phyloP scores from a whole-genome alignment of 192 early-diverging fungal species.

The Linnemannia zychae region DNA sequence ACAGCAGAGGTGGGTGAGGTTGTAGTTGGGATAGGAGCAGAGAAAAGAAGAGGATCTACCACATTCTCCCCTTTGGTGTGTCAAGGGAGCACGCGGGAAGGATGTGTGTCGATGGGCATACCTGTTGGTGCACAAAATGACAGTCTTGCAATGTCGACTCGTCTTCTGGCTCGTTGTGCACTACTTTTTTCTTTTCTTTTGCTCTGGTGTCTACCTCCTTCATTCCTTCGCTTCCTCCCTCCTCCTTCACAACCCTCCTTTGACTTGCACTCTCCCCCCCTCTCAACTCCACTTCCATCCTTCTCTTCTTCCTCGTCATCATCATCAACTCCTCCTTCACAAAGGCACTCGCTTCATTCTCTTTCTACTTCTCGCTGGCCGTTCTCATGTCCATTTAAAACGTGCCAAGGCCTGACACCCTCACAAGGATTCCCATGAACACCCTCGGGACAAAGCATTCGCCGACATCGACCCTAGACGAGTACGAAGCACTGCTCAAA shows the following conservation, averaged over 20 bases:
- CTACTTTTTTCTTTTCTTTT: background rate
- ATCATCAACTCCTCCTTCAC: too few relatives aligned
- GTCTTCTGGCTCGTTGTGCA: too few relatives aligned
- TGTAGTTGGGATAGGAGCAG: too few relatives aligned
- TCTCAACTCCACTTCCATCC: background rate
- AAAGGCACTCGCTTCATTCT: background rate
- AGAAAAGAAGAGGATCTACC: too few relatives aligned
- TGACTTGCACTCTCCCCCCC: background rate
- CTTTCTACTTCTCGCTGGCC: background rate
- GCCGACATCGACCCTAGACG: conserved; percentile 53
- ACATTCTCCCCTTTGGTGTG: too few relatives aligned
- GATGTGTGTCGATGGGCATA: too few relatives aligned
- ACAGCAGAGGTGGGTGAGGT: too few relatives aligned
- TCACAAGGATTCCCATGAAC: conserved; percentile 44
- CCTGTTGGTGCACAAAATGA: too few relatives aligned
- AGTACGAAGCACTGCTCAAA: conserved; percentile 67
- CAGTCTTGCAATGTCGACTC: background rate
- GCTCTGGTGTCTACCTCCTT: background rate
- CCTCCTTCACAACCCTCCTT: background rate
- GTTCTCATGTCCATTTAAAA: conserved; percentile 21
- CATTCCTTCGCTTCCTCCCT: background rate
- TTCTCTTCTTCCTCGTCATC: background rate
- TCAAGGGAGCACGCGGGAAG: too few relatives aligned
- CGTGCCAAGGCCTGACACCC: conserved; percentile 3
- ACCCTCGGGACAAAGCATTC: conserved; percentile 32